Base-by-base conservation (phyloP, 78 protist species). In the Planoprotostelium fungivorum region DNA sequence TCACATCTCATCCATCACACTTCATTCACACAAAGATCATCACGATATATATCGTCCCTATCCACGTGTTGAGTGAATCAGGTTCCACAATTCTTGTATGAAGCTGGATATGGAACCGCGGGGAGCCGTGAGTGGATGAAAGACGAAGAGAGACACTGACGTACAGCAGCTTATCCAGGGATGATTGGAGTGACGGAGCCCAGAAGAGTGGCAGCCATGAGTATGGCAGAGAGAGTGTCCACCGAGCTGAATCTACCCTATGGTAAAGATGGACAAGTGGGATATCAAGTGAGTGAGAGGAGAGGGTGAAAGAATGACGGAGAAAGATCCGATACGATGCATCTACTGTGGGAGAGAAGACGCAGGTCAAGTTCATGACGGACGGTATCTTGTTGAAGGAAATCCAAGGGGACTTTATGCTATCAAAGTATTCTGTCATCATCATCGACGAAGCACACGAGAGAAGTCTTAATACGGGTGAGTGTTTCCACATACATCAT, bases 361-460 rank as follows among this genome's bases (percentile, higher is more conserved):
- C 99, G 35, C 84, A 84, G 35, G 36, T 99, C 38, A 95, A 95
- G 87, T 98, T 97, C 90, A 96, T 97, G 98, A 99, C 99, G 1
- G 95, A 95, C 84, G 95, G 97, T 88, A 92, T 96, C 34, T 84
- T 97, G 28, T 63, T 97, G 88, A 83, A 90, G 35, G 99, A 97
- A 85, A 85, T 97, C 5, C 98, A 96, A 38, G 0, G 34, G 0
- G 99, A 99, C 92, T 94, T 94, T 86, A 51, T 95, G 28, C 91
- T 99, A 34, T 9, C 35, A 0, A 23, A 93, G 34, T 98, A 99
- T 91, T 89, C 97, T 28, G 96, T 84, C 0, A 92, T 99, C 85
- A 35, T 99, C 34, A 23, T 99, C 34, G 99, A 99, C 90, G 99
- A 99, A 89, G 99, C 99, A 5, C 99, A 99, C 88, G 98, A 97